Evolutionary conservation across 305 asterid species (phyloP), one percentile per base, ranked within the genome.

Genomic region (Fraxinus albicans): DNA sequence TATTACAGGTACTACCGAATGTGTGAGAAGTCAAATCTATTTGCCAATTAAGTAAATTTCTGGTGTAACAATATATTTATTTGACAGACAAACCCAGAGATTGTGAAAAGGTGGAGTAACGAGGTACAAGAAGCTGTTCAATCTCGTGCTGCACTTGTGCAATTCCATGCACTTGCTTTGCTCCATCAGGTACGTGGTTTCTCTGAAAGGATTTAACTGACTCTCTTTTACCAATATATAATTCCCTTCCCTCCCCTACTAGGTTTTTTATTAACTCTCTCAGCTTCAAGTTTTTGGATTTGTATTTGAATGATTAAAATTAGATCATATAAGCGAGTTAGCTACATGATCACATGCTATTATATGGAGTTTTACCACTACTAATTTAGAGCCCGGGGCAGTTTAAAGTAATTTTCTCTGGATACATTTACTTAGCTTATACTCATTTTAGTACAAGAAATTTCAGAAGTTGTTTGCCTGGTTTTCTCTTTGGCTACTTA

Each of bases 101-200:
- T 97, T 80, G 99, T 97, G 78, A 97, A 93, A 83, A 94, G 99
- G 88, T 97, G 99, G 99, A 97, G 98, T 89, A 97, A 97, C 85
- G 99, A 97, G 89, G 99, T 97, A 55, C 99, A 97, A 86, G 99
- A 97, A 89, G 99, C 99, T 77, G 96, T 97, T 83, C 99, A 97
- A 80, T 95, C 99, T 55, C 89, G 98, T 81, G 97, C 98, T 88
- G 98, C 99, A 47, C 97, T 97, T 84, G 99, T 97, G 60, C 99
- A 97, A 83, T 97, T 97, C 86, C 99, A 97, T 87, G 99, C 98
- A n/a, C 98, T 97, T 85, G 98, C 92, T 80, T 88, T 97, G 87
- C 97, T 97, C 74, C 98, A 97, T 89, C 98, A 95, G 98, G 99
- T 94, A 33, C 4, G 40, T 35, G 40, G 40, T 35, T 35, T 7